phyloP scores from a whole-genome alignment of 179 eudicot genomes.

The Spinacia oleracea region DNA sequence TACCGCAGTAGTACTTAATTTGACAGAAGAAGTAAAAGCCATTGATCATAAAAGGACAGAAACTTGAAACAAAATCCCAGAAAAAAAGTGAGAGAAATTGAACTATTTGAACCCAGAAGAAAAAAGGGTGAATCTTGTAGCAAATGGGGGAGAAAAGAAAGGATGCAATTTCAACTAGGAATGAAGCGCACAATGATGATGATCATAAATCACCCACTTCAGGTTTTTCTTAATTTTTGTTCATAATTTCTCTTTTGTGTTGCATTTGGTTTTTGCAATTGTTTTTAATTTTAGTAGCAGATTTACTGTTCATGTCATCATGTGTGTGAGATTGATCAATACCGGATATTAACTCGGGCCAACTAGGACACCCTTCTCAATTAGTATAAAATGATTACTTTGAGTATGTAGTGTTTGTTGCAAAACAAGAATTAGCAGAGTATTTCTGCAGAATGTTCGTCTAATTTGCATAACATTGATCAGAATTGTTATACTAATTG shows the following conservation, averaged over 20 bases:
- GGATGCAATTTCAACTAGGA: not conserved
- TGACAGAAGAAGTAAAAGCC: too few relatives aligned
- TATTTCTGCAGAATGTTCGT: too few relatives aligned
- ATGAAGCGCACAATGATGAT: not conserved
- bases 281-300: not conserved
- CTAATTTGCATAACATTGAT: too few relatives aligned
- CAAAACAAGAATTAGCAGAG: too few relatives aligned
- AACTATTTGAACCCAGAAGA: not conserved
- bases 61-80: not conserved
- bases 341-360: too few relatives aligned
- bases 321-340: too few relatives aligned
- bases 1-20: too few relatives aligned
- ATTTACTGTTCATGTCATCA: not conserved
- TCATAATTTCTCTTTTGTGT: not conserved
- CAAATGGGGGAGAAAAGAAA: constrained; percentile 9
- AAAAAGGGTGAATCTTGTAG: not conserved
- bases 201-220: not conserved
- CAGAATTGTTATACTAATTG: too few relatives aligned
- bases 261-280: not conserved
- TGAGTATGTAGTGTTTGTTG: too few relatives aligned
- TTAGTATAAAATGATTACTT: too few relatives aligned
- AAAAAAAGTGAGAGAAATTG: not conserved
- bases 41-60: too few relatives aligned
- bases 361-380: too few relatives aligned
- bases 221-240: not conserved